Base-by-base conservation (phyloP, 1,284 basidiomycete genomes). In the Cyathus olla region DNA sequence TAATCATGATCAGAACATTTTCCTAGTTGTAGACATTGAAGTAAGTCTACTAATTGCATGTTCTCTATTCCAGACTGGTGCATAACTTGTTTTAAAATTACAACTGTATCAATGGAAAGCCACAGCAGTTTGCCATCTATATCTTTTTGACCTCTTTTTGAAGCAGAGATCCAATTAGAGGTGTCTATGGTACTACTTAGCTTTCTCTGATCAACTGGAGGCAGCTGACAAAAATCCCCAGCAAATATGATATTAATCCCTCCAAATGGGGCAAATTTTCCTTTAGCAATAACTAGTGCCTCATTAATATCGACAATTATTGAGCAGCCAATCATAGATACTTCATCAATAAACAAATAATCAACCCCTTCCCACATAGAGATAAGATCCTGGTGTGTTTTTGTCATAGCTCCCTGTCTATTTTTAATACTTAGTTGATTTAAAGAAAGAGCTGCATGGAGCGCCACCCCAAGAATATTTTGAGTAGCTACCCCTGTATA, bases 341-440 rank as follows among this genome's bases (percentile, higher is more conserved):
- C 69, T 60, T 84, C 77, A 57, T 84, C 81, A 17, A 84, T 73
- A 35, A 84, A 74, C 0, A 83, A 61, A 55, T 73, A 81, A 42
- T 82, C 73, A 3, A 81, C 75, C 4, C 72, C 76, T 28, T 74
- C 67, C 80, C 80, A 83, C 70, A 78, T 73, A 6, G 57, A 49
- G 8, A 67, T 62, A 6, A 80, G 44, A 37, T 71, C 62, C 13
- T 37, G 22, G 2, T 56, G 22, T 0, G 44, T 27, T 52, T 70
- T 68, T 4, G 22, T 26, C 19, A 44, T 21, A 5, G 19, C 26
- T 2, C 21, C 28, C 21, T 26, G 44, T 48, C 40, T 22, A n/a
- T 48, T 54, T 37, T 40, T n/a, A n/a, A n/a, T n/a, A n/a, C n/a
- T n/a, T n/a, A n/a, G n/a, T 31, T 70, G 56, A 54, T 55, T 65